Evolutionary conservation across 495 filamentous ascomycete genomes (phyloP).

Genomic region (Tuber brumale): DNA sequence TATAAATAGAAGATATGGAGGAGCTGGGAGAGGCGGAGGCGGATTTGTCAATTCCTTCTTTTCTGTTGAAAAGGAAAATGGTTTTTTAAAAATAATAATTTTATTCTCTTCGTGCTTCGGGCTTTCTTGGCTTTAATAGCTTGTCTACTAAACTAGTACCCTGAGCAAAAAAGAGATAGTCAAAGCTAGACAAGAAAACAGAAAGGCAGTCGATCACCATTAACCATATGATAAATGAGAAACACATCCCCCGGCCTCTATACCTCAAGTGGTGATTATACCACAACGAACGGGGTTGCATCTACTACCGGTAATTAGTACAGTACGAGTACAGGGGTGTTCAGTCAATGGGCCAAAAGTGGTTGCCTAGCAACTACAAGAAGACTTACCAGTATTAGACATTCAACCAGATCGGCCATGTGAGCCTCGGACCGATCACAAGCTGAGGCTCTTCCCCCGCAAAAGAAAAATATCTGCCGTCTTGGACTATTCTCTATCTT

Average conservation of each 20-base stretch:
- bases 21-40: not conserved
- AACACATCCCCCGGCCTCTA: not conserved
- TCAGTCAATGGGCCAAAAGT: too few relatives aligned
- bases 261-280: not conserved
- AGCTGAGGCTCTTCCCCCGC: constrained; percentile 18
- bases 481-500: not conserved
- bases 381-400: too few relatives aligned
- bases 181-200: not conserved
- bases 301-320: not conserved
- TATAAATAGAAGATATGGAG: not conserved
- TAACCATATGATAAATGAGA: not conserved
- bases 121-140: too few relatives aligned
- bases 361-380: too few relatives aligned
- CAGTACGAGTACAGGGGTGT: too few relatives aligned
- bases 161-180: not conserved
- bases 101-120: too few relatives aligned
- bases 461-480: not conserved
- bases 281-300: not conserved
- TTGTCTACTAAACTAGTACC: too few relatives aligned
- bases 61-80: too few relatives aligned
- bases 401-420: too few relatives aligned
- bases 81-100: too few relatives aligned
- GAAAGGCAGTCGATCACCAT: not conserved
- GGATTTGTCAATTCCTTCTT: not conserved
- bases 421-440: constrained; percentile 8